Conservation (phyloP, 208 protist species). For the Trypanosoma platydactyli region DNA sequence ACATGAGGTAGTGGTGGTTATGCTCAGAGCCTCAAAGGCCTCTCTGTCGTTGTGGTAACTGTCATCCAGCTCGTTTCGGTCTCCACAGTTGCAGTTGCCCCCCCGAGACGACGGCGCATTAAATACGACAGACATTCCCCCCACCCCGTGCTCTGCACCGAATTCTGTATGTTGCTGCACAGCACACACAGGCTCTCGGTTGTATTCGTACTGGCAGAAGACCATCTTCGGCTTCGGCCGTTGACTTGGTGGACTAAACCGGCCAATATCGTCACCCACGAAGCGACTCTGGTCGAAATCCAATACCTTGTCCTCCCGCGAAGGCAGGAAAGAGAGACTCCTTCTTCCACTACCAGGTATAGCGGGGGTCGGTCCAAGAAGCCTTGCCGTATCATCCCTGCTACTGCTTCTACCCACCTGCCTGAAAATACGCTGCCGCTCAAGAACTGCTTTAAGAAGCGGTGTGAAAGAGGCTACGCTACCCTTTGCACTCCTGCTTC, state of each 20-base stretch:
- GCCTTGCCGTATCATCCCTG: no score
- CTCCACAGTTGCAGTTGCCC: background rate
- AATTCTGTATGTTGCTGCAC: background rate
- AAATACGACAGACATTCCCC: no score
- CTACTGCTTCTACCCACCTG: no score
- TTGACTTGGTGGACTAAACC: background rate
- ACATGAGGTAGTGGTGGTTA: conserved; percentile 56
- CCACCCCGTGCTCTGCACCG: no score
- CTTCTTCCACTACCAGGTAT: no score
- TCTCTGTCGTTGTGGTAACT: conserved; percentile 56
- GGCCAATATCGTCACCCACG: no score
- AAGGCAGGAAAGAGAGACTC: no score
- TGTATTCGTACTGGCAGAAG: background rate
- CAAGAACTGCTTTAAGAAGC: background rate
- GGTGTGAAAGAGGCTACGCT: background rate
- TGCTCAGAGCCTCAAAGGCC: conserved; percentile 47
- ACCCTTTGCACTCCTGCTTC: no score
- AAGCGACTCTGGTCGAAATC: no score
- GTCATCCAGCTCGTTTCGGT: conserved; percentile 35
- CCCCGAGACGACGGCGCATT: no score
- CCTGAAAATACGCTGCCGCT: background rate
- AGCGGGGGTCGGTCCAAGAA: no score
- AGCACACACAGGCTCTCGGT: background rate
- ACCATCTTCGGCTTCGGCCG: background rate
- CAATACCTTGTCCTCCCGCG: no score